Conservation (phyloP, 2,329 filamentous ascomycete species). For the Chaetoscypha palmicola region DNA sequence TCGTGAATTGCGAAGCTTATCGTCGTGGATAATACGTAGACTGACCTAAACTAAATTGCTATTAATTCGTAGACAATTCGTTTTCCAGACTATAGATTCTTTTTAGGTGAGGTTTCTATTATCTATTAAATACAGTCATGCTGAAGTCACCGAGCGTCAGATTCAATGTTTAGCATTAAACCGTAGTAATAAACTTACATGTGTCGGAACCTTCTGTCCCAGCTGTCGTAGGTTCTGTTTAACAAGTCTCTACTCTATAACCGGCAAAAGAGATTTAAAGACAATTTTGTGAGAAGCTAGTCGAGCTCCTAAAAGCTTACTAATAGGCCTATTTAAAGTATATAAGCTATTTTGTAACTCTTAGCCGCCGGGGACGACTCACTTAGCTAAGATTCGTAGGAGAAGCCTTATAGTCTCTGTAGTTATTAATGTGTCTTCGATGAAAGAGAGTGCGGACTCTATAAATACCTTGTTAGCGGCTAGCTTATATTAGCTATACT, state of each 20-base stretch:
- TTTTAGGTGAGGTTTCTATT: constrained; percentile 7
- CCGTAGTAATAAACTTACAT: not conserved
- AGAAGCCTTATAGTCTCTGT: constrained; percentile 5
- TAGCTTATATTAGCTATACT: not conserved
- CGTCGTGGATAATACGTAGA: constrained; percentile 11
- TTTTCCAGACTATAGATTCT: constrained; percentile 5
- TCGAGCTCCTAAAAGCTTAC: too few species aligned
- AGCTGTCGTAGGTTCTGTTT: not conserved
- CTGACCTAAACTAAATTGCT: constrained; percentile 10
- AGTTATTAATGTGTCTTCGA: constrained; percentile 2
- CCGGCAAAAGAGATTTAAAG: constrained; percentile 2
- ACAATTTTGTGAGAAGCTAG: not conserved
- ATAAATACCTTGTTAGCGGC: constrained; percentile 7
- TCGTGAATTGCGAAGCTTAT: constrained; percentile 25
- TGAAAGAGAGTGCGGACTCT: constrained; percentile 2
- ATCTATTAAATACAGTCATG: constrained; percentile 10
- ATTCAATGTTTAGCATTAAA: too few species aligned
- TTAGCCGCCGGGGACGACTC: too few species aligned
- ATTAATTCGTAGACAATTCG: constrained; percentile 8
- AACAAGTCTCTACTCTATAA: not conserved
- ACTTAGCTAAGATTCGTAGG: too few species aligned
- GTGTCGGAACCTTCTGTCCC: not conserved
- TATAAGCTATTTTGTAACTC: too few species aligned
- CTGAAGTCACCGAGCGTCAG: not conserved
- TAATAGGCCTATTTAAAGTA: too few species aligned